Evolutionary conservation across 495 filamentous ascomycete genomes (phyloP).

Genomic region (Xylona heveae): DNA sequence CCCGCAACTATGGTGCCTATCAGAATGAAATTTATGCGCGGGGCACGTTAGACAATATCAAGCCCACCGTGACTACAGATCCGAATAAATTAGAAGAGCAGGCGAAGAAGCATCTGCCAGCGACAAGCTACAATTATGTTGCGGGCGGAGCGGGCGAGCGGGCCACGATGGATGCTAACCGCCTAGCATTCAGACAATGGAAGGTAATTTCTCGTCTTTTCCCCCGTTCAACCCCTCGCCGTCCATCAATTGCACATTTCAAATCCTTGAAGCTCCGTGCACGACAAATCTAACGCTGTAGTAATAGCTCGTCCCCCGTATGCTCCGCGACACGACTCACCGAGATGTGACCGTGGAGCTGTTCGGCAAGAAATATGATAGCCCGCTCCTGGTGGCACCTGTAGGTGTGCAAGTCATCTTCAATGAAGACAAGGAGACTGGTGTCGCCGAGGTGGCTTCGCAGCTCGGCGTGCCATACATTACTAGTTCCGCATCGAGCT

Average conservation of each 20-base stretch:
- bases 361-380: constrained; percentile 29
- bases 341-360: constrained; percentile 31
- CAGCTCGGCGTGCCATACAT: constrained; percentile 30
- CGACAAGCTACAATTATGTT: constrained; percentile 35
- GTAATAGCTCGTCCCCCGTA: constrained; percentile 14
- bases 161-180: constrained; percentile 43
- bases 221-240: constrained; percentile 21
- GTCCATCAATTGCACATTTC: constrained; percentile 27
- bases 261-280: constrained; percentile 23
- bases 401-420: constrained; percentile 37
- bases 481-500: constrained; percentile 24
- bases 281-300: neutral
- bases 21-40: constrained; percentile 27
- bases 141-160: constrained; percentile 42
- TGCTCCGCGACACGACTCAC: constrained; percentile 17
- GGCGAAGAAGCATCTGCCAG: constrained; percentile 25
- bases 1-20: constrained; percentile 20
- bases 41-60: constrained; percentile 23
- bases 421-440: constrained; percentile 30
- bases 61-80: constrained; percentile 35
- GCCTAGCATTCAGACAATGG: constrained; percentile 42
- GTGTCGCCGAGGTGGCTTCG: constrained; percentile 28
- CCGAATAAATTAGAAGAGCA: constrained; percentile 35
- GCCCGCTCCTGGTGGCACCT: constrained; percentile 34
- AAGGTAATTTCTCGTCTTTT: constrained; percentile 17